Evolutionary conservation across 176 grass and related monocot species (phyloP).

Genomic region (Zea mays): DNA sequence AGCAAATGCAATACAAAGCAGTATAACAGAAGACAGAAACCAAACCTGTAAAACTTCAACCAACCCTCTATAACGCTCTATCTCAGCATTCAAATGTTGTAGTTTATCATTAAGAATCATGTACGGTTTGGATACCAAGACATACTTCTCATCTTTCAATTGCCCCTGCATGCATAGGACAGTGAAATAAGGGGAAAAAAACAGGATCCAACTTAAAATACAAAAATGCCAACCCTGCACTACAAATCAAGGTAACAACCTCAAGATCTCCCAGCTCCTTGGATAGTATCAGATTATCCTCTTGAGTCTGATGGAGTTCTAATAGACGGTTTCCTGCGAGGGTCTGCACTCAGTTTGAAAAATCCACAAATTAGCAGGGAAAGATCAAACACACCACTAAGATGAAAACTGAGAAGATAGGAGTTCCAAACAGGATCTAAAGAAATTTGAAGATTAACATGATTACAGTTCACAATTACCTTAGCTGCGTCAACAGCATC

Average conservation of each 20-base stretch:
- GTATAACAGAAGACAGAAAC: constrained; percentile 31
- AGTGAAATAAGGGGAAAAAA: constrained; percentile 37
- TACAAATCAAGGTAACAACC: constrained; percentile 50
- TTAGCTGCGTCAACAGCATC: constrained; percentile 88
- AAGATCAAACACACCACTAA: constrained; percentile 22
- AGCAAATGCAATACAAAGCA: constrained; percentile 19
- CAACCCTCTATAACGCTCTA: constrained; percentile 63
- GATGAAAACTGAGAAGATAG: constrained; percentile 32
- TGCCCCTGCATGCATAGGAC: constrained; percentile 51
- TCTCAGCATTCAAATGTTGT: constrained; percentile 75
- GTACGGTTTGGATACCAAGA: constrained; percentile 78
- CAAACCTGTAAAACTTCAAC: constrained; percentile 78
- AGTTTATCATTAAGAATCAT: constrained; percentile 68
- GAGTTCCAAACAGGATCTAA: constrained; percentile 19
- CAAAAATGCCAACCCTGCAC: constrained; percentile 10
- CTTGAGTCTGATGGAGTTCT: constrained; percentile 97
- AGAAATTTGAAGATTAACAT: constrained; percentile 22
- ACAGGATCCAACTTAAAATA: constrained; percentile 35
- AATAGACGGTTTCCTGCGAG: constrained; percentile 75
- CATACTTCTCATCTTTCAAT: constrained; percentile 81
- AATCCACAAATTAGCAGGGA: constrained; percentile 34
- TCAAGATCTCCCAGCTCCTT: constrained; percentile 93
- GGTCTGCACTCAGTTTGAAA: constrained; percentile 54
- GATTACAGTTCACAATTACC: constrained; percentile 44
- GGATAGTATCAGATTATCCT: constrained; percentile 85